Evolutionary conservation across 805 yeast genomes (phyloP), one percentile per base, ranked within the genome.

Genomic region (Yamadazyma endophytica): DNA sequence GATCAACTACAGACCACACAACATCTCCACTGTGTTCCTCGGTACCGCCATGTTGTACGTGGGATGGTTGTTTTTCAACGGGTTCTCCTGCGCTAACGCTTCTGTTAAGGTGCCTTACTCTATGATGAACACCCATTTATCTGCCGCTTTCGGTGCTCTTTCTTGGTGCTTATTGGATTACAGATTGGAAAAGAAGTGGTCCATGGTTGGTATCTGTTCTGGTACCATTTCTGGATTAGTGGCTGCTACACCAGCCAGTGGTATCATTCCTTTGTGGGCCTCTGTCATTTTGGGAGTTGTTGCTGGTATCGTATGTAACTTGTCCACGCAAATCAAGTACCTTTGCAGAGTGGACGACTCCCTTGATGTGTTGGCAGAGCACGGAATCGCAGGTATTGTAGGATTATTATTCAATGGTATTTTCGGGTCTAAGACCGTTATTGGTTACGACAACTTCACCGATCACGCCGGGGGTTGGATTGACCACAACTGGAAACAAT

Each of bases 1-100:
- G 73, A 78, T 85, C 49, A 88, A 88, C 56, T 89, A 81, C 62
- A 70, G 97, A 44, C 97, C 98, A 5, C 98, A 90, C 63, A 90
- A 90, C 54, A 95, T 89, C 28, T 82, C 95, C 18, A 72, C 89
- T 57, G 85, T 92, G 30, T 85, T 95, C 12, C 62, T 90, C 46
- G 97, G 97, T 26, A 89, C 97, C 1, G 63, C 77, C 13, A 57
- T 90, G 22, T 73, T 90, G 43, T 92, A 96, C 83, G 80, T 86
- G 50, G 97, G 97, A 5, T 90, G 98, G 98, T 70, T 90, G 33
- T 88, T 92, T 12, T 90, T 90, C 74, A 92, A 90, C 56, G 95
- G 96, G 13, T 92, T 90, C 34, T 78, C 95, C 9, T 83, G 95
- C 34, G 68, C 79, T 12, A 79, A 82, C 26, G 96, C 96, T 6